Percentiles rank a stretch among this genome's conserved stretches.
These are phyloP conservation scores for Ormosia semicastrata DNA, from an alignment of 306 rosid species.

Conservation along the genomic window DNA sequence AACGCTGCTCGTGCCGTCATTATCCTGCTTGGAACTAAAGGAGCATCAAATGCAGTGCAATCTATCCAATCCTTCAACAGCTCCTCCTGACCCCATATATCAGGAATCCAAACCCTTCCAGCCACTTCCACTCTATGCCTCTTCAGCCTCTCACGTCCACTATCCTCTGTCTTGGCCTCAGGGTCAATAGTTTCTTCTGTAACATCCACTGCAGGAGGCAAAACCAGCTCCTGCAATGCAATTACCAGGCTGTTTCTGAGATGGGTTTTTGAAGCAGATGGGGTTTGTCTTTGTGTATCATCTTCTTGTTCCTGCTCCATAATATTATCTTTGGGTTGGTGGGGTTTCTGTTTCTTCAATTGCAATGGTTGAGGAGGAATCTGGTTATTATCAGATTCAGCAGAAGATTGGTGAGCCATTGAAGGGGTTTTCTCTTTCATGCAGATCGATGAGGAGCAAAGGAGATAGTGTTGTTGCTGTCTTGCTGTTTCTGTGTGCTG, in stretches of 20 bases:
- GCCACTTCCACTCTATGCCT: conserved; percentile 67
- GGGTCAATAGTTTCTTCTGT: background rate
- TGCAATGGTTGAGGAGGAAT: conserved; percentile 24
- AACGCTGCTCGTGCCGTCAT: conserved; percentile 67
- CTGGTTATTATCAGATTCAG: conserved; percentile 10
- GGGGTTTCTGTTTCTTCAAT: conserved; percentile 27
- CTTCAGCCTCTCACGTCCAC: conserved; percentile 78
- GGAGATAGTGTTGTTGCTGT: background rate
- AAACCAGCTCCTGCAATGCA: background rate
- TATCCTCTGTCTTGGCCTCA: conserved; percentile 28
- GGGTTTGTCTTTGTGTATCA: background rate
- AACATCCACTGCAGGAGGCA: background rate
- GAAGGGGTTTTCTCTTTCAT: conserved; percentile 18
- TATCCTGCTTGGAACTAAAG: conserved; percentile 57
- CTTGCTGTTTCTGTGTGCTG: conserved; percentile 3
- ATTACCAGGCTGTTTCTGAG: background rate
- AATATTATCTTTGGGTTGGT: background rate
- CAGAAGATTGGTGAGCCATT: conserved; percentile 33
- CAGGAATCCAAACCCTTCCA: conserved; percentile 88
- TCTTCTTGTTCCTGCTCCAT: background rate
- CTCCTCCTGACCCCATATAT: conserved; percentile 92
- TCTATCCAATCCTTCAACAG: conserved; percentile 84
- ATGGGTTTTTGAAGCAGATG: conserved; percentile 5
- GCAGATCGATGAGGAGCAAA: background rate
- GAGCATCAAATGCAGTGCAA: conserved; percentile 70